Conservation (phyloP, 352 stramenopile species). For the Phytophthora hybrid region DNA sequence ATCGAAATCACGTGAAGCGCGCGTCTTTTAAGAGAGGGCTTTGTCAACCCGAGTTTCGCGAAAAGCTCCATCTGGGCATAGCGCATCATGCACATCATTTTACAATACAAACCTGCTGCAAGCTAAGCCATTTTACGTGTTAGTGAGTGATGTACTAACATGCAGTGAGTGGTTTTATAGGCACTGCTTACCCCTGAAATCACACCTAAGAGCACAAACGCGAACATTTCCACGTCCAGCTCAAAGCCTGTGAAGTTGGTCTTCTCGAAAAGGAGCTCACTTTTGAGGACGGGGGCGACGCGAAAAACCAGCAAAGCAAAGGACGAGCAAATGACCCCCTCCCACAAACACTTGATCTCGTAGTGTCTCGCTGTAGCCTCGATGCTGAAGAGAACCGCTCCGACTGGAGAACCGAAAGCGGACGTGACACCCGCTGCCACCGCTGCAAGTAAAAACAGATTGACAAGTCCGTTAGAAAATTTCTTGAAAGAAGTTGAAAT, state of each 20-base stretch:
- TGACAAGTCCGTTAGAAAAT: neutral
- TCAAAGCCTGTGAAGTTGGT: conserved; percentile 85
- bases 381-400: conserved; percentile 84
- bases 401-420: conserved; percentile 81
- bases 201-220: conserved; percentile 73
- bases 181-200: conserved; percentile 61
- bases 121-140: conserved; percentile 39
- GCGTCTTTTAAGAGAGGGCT: conserved; percentile 60
- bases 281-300: conserved; percentile 78
- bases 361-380: conserved; percentile 87
- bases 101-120: conserved; percentile 73
- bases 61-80: conserved; percentile 65
- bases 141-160: neutral
- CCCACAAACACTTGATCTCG: conserved; percentile 88
- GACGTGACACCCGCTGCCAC: conserved; percentile 83
- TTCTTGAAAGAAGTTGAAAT: too few relatives aligned
- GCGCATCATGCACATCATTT: conserved; percentile 56
- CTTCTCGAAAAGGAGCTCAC: conserved; percentile 81
- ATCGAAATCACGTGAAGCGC: conserved; percentile 69
- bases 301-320: conserved; percentile 84
- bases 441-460: conserved; percentile 34
- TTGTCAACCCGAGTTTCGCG: conserved; percentile 54
- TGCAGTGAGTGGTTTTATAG: neutral
- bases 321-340: conserved; percentile 84
- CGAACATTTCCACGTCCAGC: conserved; percentile 83